phyloP scores from a whole-genome alignment of 768 basidiomycete genomes.

The Naganishia randhawae region DNA sequence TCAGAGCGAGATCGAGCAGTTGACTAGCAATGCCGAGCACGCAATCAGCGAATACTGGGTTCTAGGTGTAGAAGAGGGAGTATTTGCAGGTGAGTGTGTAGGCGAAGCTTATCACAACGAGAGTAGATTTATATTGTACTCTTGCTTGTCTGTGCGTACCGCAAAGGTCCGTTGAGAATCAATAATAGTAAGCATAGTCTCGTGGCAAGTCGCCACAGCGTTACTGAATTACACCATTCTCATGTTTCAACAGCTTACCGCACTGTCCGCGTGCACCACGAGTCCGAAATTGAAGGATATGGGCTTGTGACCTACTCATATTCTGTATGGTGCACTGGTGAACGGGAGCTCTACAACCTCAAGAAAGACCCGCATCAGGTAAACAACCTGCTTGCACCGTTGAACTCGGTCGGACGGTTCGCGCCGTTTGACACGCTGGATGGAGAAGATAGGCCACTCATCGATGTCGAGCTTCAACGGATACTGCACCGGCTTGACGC shows the following conservation, averaged over 20 bases:
- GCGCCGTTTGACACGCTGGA: neutral
- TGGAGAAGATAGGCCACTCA: neutral
- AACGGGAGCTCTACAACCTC: constrained; percentile 34
- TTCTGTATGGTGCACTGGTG: constrained; percentile 36
- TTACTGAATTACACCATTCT: neutral
- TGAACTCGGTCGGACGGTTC: constrained; percentile 17
- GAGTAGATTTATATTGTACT: neutral
- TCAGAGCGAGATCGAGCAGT: too few relatives aligned
- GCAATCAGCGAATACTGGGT: constrained; percentile 25
- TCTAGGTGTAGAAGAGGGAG: constrained; percentile 26
- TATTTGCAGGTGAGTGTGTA: constrained; percentile 16
- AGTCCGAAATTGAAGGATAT: constrained; percentile 1
- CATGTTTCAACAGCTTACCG: constrained; percentile 26
- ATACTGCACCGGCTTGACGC: constrained; percentile 30
- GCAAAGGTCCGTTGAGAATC: neutral
- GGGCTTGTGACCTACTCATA: constrained; percentile 22
- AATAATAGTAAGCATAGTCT: constrained; percentile 6
- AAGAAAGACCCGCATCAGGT: constrained; percentile 28
- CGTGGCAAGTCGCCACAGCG: neutral
- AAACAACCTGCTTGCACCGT: constrained; percentile 28
- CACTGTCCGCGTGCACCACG: constrained; percentile 29
- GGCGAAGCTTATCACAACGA: neutral
- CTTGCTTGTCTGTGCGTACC: neutral
- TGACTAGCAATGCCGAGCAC: neutral
- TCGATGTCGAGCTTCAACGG: neutral